Percentiles rank a stretch among this genome's conserved stretches.
Evolutionary conservation across 257 asterid species (phyloP).

Genomic region (Buddleja alternifolia): DNA sequence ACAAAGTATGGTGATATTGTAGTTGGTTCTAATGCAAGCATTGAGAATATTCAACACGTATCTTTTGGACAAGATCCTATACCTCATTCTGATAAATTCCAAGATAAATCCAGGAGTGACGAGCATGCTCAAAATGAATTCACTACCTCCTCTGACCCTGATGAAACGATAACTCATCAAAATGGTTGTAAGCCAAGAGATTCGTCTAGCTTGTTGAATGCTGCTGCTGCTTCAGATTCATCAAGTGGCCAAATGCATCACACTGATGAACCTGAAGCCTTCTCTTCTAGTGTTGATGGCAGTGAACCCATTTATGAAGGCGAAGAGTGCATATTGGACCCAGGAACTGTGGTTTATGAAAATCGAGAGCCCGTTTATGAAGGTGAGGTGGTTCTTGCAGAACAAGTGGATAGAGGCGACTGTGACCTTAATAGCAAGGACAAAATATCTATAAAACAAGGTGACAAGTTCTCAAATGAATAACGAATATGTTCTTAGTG

Average conservation of each 20-base stretch:
- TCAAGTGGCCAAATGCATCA: slow-evolving; percentile 40
- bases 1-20: slow-evolving; percentile 17
- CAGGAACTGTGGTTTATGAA: slow-evolving; percentile 47
- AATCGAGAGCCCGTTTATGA: slow-evolving; percentile 88
- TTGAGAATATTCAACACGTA: slow-evolving; percentile 33
- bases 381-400: slow-evolving; percentile 90
- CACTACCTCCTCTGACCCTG: slow-evolving; percentile 38
- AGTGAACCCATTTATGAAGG: slow-evolving; percentile 92
- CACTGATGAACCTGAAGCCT: slow-evolving; percentile 44
- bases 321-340: slow-evolving; percentile 82
- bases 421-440: slow-evolving; percentile 41
- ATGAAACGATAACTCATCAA: slow-evolving; percentile 35
- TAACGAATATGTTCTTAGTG: slow-evolving; percentile 16
- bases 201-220: slow-evolving; percentile 36
- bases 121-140: slow-evolving; percentile 36
- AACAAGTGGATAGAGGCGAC: slow-evolving; percentile 54
- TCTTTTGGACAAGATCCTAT: slow-evolving; percentile 35
- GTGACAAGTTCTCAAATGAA: slow-evolving; percentile 43
- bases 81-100: slow-evolving; percentile 38
- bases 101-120: slow-evolving; percentile 30
- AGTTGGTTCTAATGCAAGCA: slow-evolving; percentile 34
- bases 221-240: slow-evolving; percentile 45
- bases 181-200: slow-evolving; percentile 41
- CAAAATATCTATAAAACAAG: slow-evolving; percentile 62
- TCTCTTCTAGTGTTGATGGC: slow-evolving; percentile 47